Conservation (phyloP, 164 flowering plant genomes). For the Liriodendron chinense region DNA sequence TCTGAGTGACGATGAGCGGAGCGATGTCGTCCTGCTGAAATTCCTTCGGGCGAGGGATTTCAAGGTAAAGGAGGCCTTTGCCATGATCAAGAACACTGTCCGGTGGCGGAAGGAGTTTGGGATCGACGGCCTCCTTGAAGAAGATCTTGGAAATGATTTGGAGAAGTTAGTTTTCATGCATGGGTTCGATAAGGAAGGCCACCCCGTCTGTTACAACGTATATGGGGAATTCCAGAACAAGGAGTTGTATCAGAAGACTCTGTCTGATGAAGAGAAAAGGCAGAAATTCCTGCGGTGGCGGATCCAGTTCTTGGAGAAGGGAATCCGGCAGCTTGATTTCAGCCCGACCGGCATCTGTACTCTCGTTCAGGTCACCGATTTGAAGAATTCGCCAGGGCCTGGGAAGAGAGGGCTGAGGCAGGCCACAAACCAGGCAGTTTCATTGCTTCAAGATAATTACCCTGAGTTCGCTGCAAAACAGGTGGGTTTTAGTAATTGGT, state of each 20-base stretch:
- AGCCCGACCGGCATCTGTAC: conserved; percentile 62
- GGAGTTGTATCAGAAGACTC: conserved; percentile 62
- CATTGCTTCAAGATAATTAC: conserved; percentile 80
- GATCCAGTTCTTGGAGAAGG: conserved; percentile 85
- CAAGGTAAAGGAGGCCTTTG: conserved; percentile 78
- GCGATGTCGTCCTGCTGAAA: conserved; percentile 74
- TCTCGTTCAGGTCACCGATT: conserved; percentile 77
- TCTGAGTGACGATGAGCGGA: conserved; percentile 55
- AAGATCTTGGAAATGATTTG: conserved; percentile 55
- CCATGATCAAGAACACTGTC: conserved; percentile 78
- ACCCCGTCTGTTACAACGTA: conserved; percentile 87
- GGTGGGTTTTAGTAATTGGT: conserved; percentile 34
- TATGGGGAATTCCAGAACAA: conserved; percentile 78
- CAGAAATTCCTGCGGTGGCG: conserved; percentile 64
- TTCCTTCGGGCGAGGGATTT: conserved; percentile 90
- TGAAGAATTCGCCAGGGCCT: conserved; percentile 75
- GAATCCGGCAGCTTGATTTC: conserved; percentile 71
- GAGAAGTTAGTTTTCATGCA: conserved; percentile 78
- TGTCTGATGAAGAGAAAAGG: conserved; percentile 74
- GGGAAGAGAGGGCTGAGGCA: conserved; percentile 54
- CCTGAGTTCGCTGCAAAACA: conserved; percentile 96
- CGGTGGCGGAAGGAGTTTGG: conserved; percentile 77
- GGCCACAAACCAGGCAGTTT: conserved; percentile 66
- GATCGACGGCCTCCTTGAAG: conserved; percentile 61
- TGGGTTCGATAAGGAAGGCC: conserved; percentile 73